Conservation (phyloP, 192 early-diverging fungal genomes). For the Coemansia biformis region DNA sequence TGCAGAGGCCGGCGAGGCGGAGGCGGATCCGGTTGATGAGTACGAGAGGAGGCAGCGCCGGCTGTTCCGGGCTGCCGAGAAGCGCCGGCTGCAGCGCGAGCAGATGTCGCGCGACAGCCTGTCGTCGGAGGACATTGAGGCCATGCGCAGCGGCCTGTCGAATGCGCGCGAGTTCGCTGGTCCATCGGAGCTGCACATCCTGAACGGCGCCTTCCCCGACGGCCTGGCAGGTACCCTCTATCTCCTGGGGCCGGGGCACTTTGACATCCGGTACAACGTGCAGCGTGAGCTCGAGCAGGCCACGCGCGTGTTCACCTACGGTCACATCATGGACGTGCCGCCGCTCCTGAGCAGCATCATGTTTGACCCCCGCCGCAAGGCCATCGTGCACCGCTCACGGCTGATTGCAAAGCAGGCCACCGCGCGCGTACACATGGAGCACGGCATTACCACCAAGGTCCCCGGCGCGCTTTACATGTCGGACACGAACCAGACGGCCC, state of each 20-base stretch:
- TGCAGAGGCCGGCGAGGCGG: too few species aligned
- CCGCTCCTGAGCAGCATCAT: constrained; percentile 66
- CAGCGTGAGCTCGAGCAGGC: constrained; percentile 61
- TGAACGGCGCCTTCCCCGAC: constrained; percentile 56
- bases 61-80: constrained; percentile 31
- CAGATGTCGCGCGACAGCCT: constrained; percentile 21
- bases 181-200: constrained; percentile 48
- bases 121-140: constrained; percentile 35
- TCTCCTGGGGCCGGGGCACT: constrained; percentile 61
- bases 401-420: constrained; percentile 59
- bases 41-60: constrained; percentile 31
- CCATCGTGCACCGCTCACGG: constrained; percentile 56
- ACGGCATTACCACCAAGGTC: constrained; percentile 61
- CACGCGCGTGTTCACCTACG: constrained; percentile 61
- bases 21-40: constrained; percentile 19
- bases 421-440: constrained; percentile 62
- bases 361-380: constrained; percentile 55
- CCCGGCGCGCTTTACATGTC: constrained; percentile 64
- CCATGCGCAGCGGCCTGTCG: constrained; percentile 50
- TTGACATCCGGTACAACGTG: constrained; percentile 61
- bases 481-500: constrained; percentile 63
- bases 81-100: constrained; percentile 32
- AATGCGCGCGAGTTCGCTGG: constrained; percentile 51
- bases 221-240: constrained; percentile 64
- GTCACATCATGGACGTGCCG: constrained; percentile 68